Evolutionary conservation across 2,329 filamentous ascomycete species (phyloP), one percentile per base, ranked within the genome.

Genomic region (Ophiostoma sp.): DNA sequence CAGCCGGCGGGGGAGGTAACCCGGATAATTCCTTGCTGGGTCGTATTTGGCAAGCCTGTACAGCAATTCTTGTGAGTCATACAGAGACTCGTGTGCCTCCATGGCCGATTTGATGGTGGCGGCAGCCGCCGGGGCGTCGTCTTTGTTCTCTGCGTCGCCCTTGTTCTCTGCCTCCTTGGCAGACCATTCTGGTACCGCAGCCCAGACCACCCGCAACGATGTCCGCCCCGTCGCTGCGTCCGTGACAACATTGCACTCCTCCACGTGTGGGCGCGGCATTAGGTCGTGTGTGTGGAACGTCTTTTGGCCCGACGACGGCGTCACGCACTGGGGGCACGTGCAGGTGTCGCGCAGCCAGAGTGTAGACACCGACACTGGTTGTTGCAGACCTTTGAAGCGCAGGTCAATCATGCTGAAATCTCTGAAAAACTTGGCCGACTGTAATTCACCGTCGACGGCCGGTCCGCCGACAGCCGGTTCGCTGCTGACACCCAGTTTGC

Each of bases 241-340:
- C 8, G 64, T 52, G 28, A 52, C 3, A 1, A 55, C 39, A 12
- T 22, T 3, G 6, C 39, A 69, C 2, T 39, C 11, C 17, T 68
- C 19, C 2, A 76, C 69, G 4, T 1, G n/a, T 12, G 77, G 77
- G 2, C 4, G 22, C 11, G 33, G 39, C 0, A 90, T 88, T 57
- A 94, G 90, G 70, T 93, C 90, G 25, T 85, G 84, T 0, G 90
- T 90, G 72, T 87, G 86, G 80, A 93, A 93, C 50, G 84, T 83
- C 81, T 91, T 91, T 79, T 92, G 89, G 57, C 84, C 86, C 19
- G 88, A 89, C 57, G 87, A 86, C 3, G 85, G 82, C 78, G 91
- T 86, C 42, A 89, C 83, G 78, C 89, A 91, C 61, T 75, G 78
- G n/a, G 82, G 76, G 78, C 89, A 91, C 25, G 82, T 78, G 81